Conservation (phyloP, 257 asterid species). For the Fraxinus americana region DNA sequence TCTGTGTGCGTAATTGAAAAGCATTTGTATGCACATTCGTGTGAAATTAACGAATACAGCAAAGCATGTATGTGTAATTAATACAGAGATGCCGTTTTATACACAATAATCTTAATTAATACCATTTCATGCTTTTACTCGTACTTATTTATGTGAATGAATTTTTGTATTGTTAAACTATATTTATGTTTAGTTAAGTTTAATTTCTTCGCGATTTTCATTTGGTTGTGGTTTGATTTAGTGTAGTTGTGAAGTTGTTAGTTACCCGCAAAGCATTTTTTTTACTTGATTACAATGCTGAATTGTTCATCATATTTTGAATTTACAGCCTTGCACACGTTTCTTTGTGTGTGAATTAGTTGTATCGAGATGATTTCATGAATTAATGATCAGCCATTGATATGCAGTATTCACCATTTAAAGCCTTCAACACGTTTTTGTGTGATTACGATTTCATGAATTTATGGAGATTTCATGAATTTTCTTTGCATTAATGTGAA, state of each 20-base stretch:
- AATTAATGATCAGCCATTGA: background rate
- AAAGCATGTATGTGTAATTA: background rate
- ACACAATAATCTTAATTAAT: background rate
- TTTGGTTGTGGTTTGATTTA: slow-evolving; percentile 13
- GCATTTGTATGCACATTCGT: background rate
- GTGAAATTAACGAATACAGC: background rate
- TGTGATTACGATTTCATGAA: background rate
- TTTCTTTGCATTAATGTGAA: background rate
- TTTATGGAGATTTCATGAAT: background rate
- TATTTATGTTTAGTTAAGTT: background rate
- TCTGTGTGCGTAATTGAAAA: background rate
- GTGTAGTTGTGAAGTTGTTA: slow-evolving; percentile 17
- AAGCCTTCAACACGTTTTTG: background rate
- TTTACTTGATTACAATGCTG: background rate
- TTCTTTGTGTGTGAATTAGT: background rate
- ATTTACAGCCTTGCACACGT: background rate
- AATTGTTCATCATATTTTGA: background rate
- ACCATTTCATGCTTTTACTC: background rate
- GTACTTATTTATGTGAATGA: background rate
- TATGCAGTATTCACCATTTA: background rate
- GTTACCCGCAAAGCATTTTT: slow-evolving; percentile 12
- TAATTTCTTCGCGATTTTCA: background rate
- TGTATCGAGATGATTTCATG: background rate
- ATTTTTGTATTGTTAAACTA: background rate
- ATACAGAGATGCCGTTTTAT: background rate